A percentile compares a stretch with the other conserved stretches of the same genome.
These are phyloP conservation scores for Tribonema minus DNA, from an alignment of 108 stramenopile genomes.

Conservation along the genomic window DNA sequence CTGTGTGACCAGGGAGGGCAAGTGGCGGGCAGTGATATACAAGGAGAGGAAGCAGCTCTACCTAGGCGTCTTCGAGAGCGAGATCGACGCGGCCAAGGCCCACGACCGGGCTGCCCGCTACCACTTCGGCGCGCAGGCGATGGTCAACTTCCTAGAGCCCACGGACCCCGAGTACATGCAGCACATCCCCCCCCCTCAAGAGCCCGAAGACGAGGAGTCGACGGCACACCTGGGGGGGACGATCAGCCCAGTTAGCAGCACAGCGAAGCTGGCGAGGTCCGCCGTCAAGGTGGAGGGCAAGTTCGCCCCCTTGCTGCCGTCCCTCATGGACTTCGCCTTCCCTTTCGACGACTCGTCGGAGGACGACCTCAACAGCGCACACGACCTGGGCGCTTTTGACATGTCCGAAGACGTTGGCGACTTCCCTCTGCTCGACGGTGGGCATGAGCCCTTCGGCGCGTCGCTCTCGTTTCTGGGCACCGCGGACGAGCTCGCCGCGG, in stretches of 20 bases:
- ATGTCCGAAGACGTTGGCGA: neutral
- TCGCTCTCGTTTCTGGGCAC: neutral
- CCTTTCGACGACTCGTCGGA: neutral
- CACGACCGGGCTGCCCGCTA: slow-evolving; percentile 45
- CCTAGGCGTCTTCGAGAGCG: slow-evolving; percentile 42
- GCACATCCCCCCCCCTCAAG: neutral
- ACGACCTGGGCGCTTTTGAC: neutral
- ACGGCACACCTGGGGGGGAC: neutral
- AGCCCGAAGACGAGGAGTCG: no score
- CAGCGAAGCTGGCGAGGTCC: neutral
- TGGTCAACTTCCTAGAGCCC: slow-evolving; percentile 19
- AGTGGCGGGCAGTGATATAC: slow-evolving; percentile 49
- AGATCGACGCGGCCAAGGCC: slow-evolving; percentile 44
- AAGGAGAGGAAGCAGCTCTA: slow-evolving; percentile 46
- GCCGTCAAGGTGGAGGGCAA: neutral
- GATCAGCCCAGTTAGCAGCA: neutral
- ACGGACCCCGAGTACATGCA: neutral
- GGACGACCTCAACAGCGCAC: neutral
- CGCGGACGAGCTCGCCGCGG: neutral
- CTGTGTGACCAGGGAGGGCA: slow-evolving; percentile 39
- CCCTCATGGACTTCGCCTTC: neutral
- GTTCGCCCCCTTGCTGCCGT: neutral
- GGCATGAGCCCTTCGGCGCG: neutral
- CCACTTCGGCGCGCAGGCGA: slow-evolving; percentile 43
- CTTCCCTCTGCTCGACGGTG: neutral